phyloP scores from a whole-genome alignment of 208 protist genomes.

The Crithidia bombi region DNA sequence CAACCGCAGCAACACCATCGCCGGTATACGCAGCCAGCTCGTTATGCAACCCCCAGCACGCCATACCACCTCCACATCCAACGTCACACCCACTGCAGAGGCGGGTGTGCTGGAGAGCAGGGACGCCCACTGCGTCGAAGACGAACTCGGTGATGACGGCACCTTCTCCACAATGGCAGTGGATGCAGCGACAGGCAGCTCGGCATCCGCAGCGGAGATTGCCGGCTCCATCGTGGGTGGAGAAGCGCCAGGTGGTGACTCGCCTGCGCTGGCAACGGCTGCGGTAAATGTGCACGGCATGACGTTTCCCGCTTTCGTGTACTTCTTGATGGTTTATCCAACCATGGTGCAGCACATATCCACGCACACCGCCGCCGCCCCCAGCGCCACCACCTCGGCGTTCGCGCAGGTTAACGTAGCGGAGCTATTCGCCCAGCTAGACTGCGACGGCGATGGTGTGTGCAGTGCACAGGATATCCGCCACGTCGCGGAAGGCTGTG shows the following conservation, averaged over 20 bases:
- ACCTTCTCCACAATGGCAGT: no score
- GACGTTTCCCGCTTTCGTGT: conserved; percentile 68
- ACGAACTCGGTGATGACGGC: no score
- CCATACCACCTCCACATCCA: conserved; percentile 2
- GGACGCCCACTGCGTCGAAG: background rate
- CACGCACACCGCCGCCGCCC: background rate
- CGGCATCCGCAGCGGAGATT: background rate
- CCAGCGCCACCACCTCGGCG: conserved; percentile 8
- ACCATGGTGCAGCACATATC: conserved; percentile 21
- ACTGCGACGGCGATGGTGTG: conserved; percentile 63
- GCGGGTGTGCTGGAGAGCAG: background rate
- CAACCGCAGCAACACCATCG: no score
- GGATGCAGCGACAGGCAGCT: background rate
- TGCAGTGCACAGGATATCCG: conserved; percentile 57
- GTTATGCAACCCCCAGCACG: background rate
- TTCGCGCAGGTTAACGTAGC: conserved; percentile 34
- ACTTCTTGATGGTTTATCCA: conserved; percentile 50
- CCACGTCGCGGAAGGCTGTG: conserved; percentile 29
- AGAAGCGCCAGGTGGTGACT: background rate
- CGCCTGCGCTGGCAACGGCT: background rate
- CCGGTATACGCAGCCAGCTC: background rate
- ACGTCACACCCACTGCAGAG: background rate
- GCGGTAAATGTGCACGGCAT: conserved; percentile 31
- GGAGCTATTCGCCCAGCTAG: conserved; percentile 52
- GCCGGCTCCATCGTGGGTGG: background rate